phyloP scores from a whole-genome alignment of 2,329 filamentous ascomycete species.

The Lachnellula hyalina region DNA sequence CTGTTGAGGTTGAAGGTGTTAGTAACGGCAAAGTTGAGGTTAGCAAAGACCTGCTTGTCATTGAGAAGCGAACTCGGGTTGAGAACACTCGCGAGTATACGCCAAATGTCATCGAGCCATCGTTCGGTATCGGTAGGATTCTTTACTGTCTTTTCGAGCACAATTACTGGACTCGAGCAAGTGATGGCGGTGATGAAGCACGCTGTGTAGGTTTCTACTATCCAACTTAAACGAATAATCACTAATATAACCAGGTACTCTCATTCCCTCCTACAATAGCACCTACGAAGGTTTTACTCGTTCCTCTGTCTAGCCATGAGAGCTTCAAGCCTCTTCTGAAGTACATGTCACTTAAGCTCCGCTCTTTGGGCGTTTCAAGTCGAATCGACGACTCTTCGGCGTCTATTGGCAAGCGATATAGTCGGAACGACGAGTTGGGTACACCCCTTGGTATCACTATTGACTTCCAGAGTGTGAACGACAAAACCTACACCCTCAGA shows the following conservation, averaged over 20 bases:
- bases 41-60: conserved; percentile 70
- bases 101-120: conserved; percentile 94
- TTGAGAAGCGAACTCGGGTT: conserved; percentile 76
- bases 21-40: conserved; percentile 72
- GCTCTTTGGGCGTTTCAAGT: conserved; percentile 71
- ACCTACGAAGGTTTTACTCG: conserved; percentile 92
- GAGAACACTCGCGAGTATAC: conserved; percentile 88
- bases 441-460: conserved; percentile 92
- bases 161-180: conserved; percentile 80
- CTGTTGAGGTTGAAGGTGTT: conserved; percentile 65
- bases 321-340: conserved; percentile 75
- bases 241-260: conserved; percentile 48
- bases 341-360: conserved; percentile 69
- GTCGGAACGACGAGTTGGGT: conserved; percentile 91
- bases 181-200: conserved; percentile 69
- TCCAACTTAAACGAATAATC: not conserved
- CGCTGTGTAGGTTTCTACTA: conserved; percentile 64
- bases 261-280: conserved; percentile 74
- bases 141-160: conserved; percentile 92
- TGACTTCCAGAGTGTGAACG: conserved; percentile 91
- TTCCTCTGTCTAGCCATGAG: conserved; percentile 76
- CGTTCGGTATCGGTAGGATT: conserved; percentile 94
- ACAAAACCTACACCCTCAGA: conserved; percentile 78
- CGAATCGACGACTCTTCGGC: conserved; percentile 86
- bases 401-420: conserved; percentile 90